A percentile compares a stretch with the other conserved stretches of the same genome.
phyloP scores from a whole-genome alignment of 441 rosid species.

The Geranium incanum region DNA sequence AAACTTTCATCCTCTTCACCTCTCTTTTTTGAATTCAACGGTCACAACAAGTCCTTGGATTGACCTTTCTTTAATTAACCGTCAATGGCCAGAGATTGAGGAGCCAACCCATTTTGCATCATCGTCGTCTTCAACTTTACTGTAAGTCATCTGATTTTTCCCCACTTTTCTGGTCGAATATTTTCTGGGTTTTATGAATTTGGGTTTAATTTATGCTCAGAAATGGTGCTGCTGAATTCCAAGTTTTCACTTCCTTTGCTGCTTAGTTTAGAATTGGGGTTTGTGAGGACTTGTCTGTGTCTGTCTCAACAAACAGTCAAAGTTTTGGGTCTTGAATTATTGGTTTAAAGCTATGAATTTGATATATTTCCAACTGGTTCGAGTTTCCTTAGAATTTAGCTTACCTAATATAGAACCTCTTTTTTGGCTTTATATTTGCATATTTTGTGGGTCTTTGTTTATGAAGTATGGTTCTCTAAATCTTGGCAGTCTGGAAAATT shows the following conservation, averaged over 20 bases:
- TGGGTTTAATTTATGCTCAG: not conserved
- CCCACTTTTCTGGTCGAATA: not conserved
- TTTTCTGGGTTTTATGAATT: not conserved
- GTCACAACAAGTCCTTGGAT: not conserved
- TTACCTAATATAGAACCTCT: not conserved
- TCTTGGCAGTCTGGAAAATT: not conserved
- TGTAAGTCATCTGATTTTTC: not conserved
- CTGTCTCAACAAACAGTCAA: not conserved
- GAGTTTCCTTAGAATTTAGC: not conserved
- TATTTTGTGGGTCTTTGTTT: conserved; percentile 7
- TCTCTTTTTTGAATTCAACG: conserved; percentile 1
- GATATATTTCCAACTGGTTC: not conserved
- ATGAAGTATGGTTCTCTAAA: not conserved
- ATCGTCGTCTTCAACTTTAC: not conserved
- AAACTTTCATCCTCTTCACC: not conserved
- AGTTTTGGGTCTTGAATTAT: not conserved
- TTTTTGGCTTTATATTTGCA: not conserved
- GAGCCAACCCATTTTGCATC: not conserved
- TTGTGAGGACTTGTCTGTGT: not conserved
- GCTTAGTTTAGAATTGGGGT: not conserved
- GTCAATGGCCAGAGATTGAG: not conserved
- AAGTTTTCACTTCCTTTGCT: not conserved
- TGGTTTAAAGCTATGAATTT: not conserved
- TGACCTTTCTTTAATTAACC: not conserved
- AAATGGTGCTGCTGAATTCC: not conserved